Conservation (phyloP, 208 protist genomes). For the Wallacemonas sp. region DNA sequence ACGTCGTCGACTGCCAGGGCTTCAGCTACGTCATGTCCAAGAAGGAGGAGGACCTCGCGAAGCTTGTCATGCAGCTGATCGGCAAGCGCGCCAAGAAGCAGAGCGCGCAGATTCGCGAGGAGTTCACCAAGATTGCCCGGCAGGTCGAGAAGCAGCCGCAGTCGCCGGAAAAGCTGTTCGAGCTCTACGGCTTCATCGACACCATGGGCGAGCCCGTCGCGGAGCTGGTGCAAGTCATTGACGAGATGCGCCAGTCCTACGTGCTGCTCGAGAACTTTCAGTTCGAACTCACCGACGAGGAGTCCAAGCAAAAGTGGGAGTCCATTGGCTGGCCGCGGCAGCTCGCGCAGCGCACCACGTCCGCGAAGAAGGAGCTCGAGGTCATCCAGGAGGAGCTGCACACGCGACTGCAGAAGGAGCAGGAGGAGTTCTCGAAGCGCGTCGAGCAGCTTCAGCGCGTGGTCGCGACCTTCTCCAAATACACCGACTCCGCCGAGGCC, state of each 20-base stretch:
- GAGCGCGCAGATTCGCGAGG: constrained; percentile 66
- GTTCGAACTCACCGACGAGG: constrained; percentile 91
- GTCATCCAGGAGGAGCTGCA: constrained; percentile 92
- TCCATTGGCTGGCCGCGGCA: constrained; percentile 93
- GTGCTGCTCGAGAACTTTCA: constrained; percentile 94
- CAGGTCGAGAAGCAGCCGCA: constrained; percentile 84
- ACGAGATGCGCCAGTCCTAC: constrained; percentile 92
- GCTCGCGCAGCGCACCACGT: constrained; percentile 74
- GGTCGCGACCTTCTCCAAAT: constrained; percentile 92
- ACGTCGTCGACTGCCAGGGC: constrained; percentile 93
- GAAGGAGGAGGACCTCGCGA: constrained; percentile 93
- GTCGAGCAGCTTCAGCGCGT: constrained; percentile 92
- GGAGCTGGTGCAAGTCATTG: constrained; percentile 80
- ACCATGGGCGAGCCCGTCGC: constrained; percentile 77
- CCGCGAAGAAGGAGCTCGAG: constrained; percentile 89
- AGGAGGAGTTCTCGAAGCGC: constrained; percentile 94
- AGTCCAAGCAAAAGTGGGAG: constrained; percentile 94
- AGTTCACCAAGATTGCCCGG: constrained; percentile 88
- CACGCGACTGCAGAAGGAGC: constrained; percentile 86
- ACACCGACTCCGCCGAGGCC: constrained; percentile 90
- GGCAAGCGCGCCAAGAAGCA: constrained; percentile 78
- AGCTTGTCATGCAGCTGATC: constrained; percentile 93
- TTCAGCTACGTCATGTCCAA: constrained; percentile 93
- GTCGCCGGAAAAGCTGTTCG: constrained; percentile 90
- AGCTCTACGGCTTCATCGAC: constrained; percentile 89